These are phyloP conservation scores for Ammopiptanthus mongolicus DNA, from an alignment of 306 rosid species.

Conservation along the genomic window DNA sequence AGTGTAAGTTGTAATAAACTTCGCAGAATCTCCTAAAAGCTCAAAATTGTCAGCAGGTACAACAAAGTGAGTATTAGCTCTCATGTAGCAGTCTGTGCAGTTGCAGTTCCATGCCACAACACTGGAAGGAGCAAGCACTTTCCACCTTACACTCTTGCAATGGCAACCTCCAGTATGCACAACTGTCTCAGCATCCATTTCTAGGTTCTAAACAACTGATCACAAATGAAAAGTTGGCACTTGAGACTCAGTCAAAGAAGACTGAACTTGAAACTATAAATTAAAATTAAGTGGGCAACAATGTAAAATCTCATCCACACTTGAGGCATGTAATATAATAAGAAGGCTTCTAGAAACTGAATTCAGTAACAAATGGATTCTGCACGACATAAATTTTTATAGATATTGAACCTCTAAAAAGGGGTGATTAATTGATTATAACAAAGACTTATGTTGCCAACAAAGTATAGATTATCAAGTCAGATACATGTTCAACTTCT, in stretches of 20 bases:
- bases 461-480: neutral
- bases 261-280: neutral
- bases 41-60: slow-evolving; percentile 58
- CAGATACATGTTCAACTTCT: neutral
- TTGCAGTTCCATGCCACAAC: slow-evolving; percentile 76
- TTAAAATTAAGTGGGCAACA: neutral
- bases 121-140: slow-evolving; percentile 47
- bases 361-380: slow-evolving; percentile 1
- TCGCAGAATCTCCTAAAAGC: slow-evolving; percentile 58
- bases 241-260: neutral
- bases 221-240: neutral
- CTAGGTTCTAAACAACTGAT: slow-evolving; percentile 1
- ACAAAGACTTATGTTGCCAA: neutral
- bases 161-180: slow-evolving; percentile 84
- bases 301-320: neutral
- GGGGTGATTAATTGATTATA: neutral
- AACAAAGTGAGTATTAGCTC: slow-evolving; percentile 54
- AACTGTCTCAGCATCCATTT: slow-evolving; percentile 55
- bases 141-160: slow-evolving; percentile 82
- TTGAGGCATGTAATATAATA: neutral
- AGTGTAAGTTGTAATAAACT: slow-evolving; percentile 66
- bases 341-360: neutral
- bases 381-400: neutral
- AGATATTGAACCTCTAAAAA: neutral
- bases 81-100: slow-evolving; percentile 78